Evolutionary conservation across 192 early-diverging fungal species (phyloP).

Genomic region (Podila clonocystis): DNA sequence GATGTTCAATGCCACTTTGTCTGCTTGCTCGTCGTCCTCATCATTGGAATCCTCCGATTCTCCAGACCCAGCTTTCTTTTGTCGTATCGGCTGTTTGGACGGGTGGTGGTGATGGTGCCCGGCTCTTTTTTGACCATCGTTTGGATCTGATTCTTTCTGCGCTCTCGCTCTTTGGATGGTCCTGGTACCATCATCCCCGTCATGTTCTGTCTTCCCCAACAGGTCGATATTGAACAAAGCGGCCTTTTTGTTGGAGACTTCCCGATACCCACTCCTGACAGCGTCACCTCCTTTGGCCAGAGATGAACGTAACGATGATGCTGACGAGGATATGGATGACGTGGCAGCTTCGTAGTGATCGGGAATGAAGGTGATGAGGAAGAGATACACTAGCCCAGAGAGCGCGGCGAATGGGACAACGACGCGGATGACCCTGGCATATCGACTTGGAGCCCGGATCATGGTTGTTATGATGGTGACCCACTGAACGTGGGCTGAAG

Average conservation of each 20-base stretch:
- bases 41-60: neutral
- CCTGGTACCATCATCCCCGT: neutral
- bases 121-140: neutral
- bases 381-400: constrained; percentile 23
- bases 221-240: neutral
- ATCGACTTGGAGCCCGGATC: constrained; percentile 36
- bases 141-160: no score
- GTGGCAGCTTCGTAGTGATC: constrained; percentile 7
- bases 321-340: neutral
- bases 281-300: neutral
- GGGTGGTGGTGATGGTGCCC: neutral
- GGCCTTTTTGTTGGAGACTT: neutral
- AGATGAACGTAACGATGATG: neutral
- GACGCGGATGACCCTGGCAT: constrained; percentile 24
- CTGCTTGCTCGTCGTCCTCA: no score
- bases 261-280: neutral
- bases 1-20: no score
- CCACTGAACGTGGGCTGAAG: neutral
- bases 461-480: neutral
- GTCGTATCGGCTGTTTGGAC: neutral
- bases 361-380: constrained; percentile 26
- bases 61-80: neutral
- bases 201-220: neutral
- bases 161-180: no score
- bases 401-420: constrained; percentile 23